These are phyloP conservation scores for Nakaseomyces delphensis DNA, from an alignment of 1,139 yeast species.

Conservation along the genomic window DNA sequence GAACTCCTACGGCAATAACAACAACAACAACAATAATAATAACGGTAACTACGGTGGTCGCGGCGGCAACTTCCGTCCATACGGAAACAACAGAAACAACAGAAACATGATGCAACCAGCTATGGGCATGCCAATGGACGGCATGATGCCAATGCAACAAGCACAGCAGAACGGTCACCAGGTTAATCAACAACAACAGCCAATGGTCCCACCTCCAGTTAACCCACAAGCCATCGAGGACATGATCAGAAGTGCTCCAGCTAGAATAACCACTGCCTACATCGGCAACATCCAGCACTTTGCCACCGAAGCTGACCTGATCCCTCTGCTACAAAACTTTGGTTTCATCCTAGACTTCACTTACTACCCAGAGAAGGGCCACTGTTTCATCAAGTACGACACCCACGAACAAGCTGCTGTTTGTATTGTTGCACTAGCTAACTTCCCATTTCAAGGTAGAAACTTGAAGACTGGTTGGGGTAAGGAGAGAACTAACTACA, in stretches of 20 bases:
- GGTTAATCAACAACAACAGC: slow-evolving; percentile 17
- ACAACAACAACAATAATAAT: slow-evolving; percentile 21
- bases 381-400: slow-evolving; percentile 67
- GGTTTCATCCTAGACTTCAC: slow-evolving; percentile 78
- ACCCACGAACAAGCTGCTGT: slow-evolving; percentile 83
- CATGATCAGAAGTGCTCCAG: slow-evolving; percentile 67
- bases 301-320: slow-evolving; percentile 62
- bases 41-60: slow-evolving; percentile 20
- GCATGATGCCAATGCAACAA: slow-evolving; percentile 15
- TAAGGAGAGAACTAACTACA: slow-evolving; percentile 43
- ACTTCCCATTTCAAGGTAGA: slow-evolving; percentile 69
- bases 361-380: slow-evolving; percentile 61
- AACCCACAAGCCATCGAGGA: slow-evolving; percentile 56
- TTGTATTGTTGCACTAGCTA: slow-evolving; percentile 74
- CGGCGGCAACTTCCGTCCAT: slow-evolving; percentile 17
- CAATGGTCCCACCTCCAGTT: slow-evolving; percentile 30
- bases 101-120: slow-evolving; percentile 21
- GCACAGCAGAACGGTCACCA: slow-evolving; percentile 9
- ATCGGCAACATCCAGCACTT: slow-evolving; percentile 77
- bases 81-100: slow-evolving; percentile 14
- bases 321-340: slow-evolving; percentile 69
- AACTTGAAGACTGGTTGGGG: slow-evolving; percentile 88
- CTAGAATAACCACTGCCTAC: slow-evolving; percentile 72
- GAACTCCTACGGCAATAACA: slow-evolving; percentile 25
- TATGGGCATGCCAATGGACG: slow-evolving; percentile 21